Percentiles rank a stretch among this genome's conserved stretches.
phyloP scores from a whole-genome alignment of 2,329 filamentous ascomycete genomes.

The Grosmannia serpens region DNA sequence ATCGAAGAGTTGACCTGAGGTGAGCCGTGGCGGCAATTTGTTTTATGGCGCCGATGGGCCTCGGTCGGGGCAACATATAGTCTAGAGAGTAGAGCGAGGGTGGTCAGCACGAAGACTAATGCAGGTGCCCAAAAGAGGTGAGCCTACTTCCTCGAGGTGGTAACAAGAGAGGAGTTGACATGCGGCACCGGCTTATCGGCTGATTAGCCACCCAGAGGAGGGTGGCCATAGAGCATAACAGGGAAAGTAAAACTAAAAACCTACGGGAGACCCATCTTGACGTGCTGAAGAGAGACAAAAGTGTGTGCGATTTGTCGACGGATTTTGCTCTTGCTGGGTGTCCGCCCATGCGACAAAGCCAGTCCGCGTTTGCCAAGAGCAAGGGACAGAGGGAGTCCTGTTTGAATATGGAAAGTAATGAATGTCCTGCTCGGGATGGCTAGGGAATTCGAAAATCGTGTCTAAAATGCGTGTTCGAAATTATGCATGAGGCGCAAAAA shows the following conservation, averaged over 20 bases:
- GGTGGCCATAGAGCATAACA: background rate
- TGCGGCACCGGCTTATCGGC: background rate
- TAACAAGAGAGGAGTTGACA: background rate
- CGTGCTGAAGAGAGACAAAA: background rate
- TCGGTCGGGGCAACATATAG: constrained; percentile 13
- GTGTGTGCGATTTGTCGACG: background rate
- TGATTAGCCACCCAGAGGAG: background rate
- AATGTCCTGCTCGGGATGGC: background rate
- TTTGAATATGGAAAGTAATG: background rate
- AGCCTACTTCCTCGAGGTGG: background rate
- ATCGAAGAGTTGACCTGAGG: constrained; percentile 12
- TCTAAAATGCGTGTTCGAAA: background rate
- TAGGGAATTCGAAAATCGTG: background rate
- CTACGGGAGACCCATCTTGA: constrained; percentile 12
- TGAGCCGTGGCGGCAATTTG: constrained; percentile 6
- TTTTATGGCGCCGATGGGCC: constrained; percentile 11
- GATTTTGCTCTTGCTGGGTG: background rate
- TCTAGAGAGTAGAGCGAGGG: constrained; percentile 1
- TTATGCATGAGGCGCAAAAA: background rate
- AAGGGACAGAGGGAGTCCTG: background rate
- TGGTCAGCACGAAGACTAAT: background rate
- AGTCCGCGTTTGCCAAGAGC: background rate
- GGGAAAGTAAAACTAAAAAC: background rate
- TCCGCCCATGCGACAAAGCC: background rate
- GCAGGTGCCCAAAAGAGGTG: background rate